phyloP scores from a whole-genome alignment of 2,329 filamentous ascomycete species.

The Ascochyta clinopodiicola region DNA sequence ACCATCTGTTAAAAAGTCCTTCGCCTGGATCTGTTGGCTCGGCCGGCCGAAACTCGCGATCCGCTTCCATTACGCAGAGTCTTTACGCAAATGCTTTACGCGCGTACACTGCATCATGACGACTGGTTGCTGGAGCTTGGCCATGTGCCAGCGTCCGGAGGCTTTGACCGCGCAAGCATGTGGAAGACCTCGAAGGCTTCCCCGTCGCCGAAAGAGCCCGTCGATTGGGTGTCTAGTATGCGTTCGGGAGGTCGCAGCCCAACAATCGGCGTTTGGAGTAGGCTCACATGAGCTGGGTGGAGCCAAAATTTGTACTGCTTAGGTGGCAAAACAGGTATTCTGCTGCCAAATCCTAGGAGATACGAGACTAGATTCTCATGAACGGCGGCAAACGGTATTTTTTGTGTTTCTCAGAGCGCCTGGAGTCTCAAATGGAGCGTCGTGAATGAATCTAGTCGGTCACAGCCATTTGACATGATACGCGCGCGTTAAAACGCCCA shows the following conservation, averaged over 20 bases:
- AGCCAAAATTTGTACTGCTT: neutral
- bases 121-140: neutral
- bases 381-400: neutral
- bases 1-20: conserved; percentile 1
- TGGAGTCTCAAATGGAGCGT: neutral
- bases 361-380: neutral
- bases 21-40: conserved; percentile 3
- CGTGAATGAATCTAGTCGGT: neutral
- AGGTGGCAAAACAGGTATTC: neutral
- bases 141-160: neutral
- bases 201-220: neutral
- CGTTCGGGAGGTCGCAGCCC: neutral
- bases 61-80: conserved; percentile 1
- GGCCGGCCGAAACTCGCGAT: neutral
- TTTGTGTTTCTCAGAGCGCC: neutral
- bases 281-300: neutral
- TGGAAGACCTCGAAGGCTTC: neutral
- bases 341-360: neutral
- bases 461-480: neutral
- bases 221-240: neutral
- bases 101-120: conserved; percentile 16
- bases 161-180: neutral
- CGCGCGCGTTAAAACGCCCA: conserved; percentile 2
- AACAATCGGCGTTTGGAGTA: neutral
- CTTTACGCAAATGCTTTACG: conserved; percentile 3